Evolutionary conservation across 345 rosid species (phyloP).

Genomic region (Gynandropsis gynandra): DNA sequence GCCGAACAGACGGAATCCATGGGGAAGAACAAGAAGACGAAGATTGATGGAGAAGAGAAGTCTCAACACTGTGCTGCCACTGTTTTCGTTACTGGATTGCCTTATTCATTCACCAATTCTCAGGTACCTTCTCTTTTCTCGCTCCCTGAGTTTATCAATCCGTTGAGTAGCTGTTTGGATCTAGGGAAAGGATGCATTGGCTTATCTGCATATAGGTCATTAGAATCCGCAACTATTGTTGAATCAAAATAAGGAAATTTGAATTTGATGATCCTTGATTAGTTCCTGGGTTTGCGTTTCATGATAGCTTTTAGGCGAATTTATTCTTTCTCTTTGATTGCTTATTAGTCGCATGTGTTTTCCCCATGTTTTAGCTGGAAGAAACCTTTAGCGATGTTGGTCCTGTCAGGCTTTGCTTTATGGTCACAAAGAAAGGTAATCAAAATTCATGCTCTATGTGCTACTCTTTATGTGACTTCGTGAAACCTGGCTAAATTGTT

Average conservation of each 20-base stretch:
- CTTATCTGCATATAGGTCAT: too few species aligned
- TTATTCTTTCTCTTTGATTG: not conserved
- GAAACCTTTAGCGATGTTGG: constrained; percentile 85
- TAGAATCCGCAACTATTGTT: not conserved
- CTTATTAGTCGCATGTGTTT: not conserved
- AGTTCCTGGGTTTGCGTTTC: too few species aligned
- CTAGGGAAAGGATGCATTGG: too few species aligned
- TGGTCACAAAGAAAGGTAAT: constrained; percentile 71
- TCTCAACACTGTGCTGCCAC: constrained; percentile 60
- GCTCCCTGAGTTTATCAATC: not conserved
- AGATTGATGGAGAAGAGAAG: constrained; percentile 36
- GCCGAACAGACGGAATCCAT: constrained; percentile 20
- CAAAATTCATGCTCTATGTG: not conserved
- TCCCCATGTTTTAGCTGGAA: constrained; percentile 54
- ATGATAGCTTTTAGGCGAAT: too few species aligned
- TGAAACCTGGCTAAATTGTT: not conserved
- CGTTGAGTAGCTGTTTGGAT: not conserved
- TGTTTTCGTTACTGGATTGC: constrained; percentile 72
- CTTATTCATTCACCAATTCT: constrained; percentile 73
- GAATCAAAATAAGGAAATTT: too few species aligned
- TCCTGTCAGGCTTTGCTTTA: constrained; percentile 85
- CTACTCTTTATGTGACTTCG: not conserved
- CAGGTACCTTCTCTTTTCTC: constrained; percentile 39
- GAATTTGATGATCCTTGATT: too few species aligned
- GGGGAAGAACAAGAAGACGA: constrained; percentile 43